These are phyloP conservation scores for Yamadazyma membranifaciens DNA, from an alignment of 1,139 yeast species.

Conservation along the genomic window DNA sequence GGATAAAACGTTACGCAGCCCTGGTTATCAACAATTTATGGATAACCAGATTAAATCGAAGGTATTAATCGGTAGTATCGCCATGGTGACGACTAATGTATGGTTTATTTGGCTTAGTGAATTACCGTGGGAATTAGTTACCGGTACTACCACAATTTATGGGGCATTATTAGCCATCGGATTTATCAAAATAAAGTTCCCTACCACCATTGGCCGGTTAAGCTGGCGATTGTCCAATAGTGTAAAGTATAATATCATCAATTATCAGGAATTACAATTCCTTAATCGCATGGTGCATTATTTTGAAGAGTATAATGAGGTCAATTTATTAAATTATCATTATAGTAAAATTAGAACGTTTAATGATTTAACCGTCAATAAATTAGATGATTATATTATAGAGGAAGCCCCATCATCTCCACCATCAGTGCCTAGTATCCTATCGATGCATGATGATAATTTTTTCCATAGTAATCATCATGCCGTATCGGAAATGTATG, in stretches of 20 bases:
- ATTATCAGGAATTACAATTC: constrained; percentile 28
- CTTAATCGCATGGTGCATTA: constrained; percentile 34
- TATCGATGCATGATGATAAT: neutral
- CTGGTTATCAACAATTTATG: constrained; percentile 8
- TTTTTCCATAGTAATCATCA: constrained; percentile 1
- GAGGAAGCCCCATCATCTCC: constrained; percentile 22
- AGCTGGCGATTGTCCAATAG: constrained; percentile 36
- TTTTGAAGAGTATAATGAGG: constrained; percentile 41
- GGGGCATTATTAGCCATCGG: neutral
- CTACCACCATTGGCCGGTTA: constrained; percentile 26
- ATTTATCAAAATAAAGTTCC: constrained; percentile 13
- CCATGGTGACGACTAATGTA: too few species aligned
- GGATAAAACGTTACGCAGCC: constrained; percentile 23
- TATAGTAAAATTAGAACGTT: constrained; percentile 28
- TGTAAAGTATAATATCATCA: constrained; percentile 20
- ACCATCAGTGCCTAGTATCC: neutral
- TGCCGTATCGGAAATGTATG: neutral
- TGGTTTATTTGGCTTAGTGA: too few species aligned
- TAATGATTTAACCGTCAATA: constrained; percentile 18
- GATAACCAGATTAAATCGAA: too few species aligned
- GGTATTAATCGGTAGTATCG: too few species aligned
- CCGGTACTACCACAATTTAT: too few species aligned
- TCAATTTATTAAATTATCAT: constrained; percentile 39
- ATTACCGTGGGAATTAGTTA: too few species aligned
- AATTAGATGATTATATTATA: constrained; percentile 26